A percentile compares a stretch with the other conserved stretches of the same genome.
phyloP scores from a whole-genome alignment of 345 rosid species.

The Limnanthes douglasii region DNA sequence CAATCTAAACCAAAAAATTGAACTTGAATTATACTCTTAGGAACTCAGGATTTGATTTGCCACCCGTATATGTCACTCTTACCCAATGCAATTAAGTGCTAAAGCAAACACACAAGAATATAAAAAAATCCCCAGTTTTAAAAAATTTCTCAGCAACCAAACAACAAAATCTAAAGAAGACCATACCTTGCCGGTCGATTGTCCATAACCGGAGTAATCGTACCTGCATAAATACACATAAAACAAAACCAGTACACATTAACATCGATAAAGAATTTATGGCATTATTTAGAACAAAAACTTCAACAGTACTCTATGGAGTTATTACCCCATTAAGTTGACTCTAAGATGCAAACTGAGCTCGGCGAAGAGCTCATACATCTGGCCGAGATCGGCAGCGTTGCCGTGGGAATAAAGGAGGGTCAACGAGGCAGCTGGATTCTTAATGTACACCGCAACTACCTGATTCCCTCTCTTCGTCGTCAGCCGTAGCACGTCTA shows the following conservation, averaged over 20 bases:
- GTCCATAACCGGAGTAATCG: conserved; percentile 91
- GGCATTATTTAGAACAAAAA: neutral
- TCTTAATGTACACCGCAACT: conserved; percentile 67
- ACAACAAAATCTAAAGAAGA: conserved; percentile 1
- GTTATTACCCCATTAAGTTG: conserved; percentile 65
- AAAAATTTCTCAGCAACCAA: conserved; percentile 3
- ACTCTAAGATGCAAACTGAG: conserved; percentile 71
- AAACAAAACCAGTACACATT: neutral
- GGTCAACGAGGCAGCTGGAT: conserved; percentile 63
- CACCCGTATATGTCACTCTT: too few species aligned
- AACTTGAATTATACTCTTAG: too few species aligned
- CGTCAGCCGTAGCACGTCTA: conserved; percentile 43
- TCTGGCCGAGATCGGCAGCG: conserved; percentile 96
- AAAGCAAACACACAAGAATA: too few species aligned
- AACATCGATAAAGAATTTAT: neutral
- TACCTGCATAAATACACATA: conserved; percentile 41
- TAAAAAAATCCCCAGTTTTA: too few species aligned
- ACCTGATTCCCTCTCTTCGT: conserved; percentile 81
- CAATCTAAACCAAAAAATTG: too few species aligned
- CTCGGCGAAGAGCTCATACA: conserved; percentile 61
- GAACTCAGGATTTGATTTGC: neutral
- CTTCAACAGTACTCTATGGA: neutral
- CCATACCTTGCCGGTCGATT: conserved; percentile 73
- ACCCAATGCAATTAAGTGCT: too few species aligned
- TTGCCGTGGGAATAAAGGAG: conserved; percentile 82